Evolutionary conservation across 495 filamentous ascomycete genomes (phyloP), one percentile per base, ranked within the genome.

Genomic region (Mycothermus thermophilus): DNA sequence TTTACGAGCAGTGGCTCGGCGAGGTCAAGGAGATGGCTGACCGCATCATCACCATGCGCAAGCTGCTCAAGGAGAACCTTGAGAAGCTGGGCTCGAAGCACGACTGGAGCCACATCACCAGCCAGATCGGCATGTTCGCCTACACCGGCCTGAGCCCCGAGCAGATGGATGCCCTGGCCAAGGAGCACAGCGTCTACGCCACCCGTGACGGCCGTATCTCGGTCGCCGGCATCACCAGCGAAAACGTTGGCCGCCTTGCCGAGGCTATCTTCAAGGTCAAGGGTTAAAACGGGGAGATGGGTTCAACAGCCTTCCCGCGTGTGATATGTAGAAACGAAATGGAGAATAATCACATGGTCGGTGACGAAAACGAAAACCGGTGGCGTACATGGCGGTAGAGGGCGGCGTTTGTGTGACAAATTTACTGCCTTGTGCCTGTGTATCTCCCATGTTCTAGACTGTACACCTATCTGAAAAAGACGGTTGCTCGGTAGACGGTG

Each of bases 21-120:
- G 90, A 97, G 67, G 90, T 97, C 56, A 94, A 96, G 77, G 85
- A 67, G 34, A 97, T 97, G 90, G 90, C 90, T 26, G 85, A 94
- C 61, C 90, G 90, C 47, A 97, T 97, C 68, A 97, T 97, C 55
- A 81, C 75, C 57, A 97, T 97, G 90, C 83, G 90, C 40, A 76
- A 82, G 31, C 69, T 92, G 24, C 76, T 97, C 46, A 88, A 90
- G 69, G 72, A 80, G 51, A 90, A 93, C 66, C 75, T 97, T 27
- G 83, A 94, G 74, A 77, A 80, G 58, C 74, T 92, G 38, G 90
- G 88, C 47, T 86, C 79, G 66, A 83, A 84, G 70, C 86, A 90
- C 62, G 82, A 94, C 64, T 97, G 90, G 90, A 80, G 77, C 60
- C 90, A 97, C 68, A 97, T 97, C 63, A 97, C 90, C 35, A 84